Evolutionary conservation across 1,139 yeast genomes (phyloP).

Genomic region (Saccharomyces hybrid): DNA sequence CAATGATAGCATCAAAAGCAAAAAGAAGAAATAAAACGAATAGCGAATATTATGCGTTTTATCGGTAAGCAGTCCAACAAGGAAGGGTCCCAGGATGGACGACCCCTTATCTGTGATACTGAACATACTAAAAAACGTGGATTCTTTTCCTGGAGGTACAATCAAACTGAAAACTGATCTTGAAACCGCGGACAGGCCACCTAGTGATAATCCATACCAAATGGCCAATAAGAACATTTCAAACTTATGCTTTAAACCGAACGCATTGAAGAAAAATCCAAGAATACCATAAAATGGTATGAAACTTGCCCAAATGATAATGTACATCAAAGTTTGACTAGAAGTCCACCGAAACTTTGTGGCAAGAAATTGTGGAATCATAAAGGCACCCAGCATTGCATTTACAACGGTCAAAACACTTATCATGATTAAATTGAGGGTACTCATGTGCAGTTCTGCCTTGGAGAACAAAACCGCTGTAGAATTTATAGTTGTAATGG

Average conservation of each 20-base stretch:
- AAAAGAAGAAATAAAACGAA: conserved; percentile 52
- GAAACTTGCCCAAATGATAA: conserved; percentile 51
- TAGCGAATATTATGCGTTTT: conserved; percentile 59
- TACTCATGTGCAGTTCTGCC: conserved; percentile 55
- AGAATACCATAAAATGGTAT: conserved; percentile 61
- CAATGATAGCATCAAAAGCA: conserved; percentile 43
- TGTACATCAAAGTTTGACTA: conserved; percentile 40
- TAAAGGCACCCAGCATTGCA: conserved; percentile 55
- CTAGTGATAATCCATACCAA: conserved; percentile 65
- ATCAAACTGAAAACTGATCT: conserved; percentile 55
- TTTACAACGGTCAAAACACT: conserved; percentile 55
- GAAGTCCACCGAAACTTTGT: conserved; percentile 37
- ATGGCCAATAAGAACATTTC: conserved; percentile 60
- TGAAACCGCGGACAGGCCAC: conserved; percentile 58
- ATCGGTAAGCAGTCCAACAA: conserved; percentile 60
- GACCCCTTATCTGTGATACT: conserved; percentile 71
- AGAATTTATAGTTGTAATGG: conserved; percentile 63
- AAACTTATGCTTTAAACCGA: conserved; percentile 51
- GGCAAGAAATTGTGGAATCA: conserved; percentile 43
- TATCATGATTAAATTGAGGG: conserved; percentile 50
- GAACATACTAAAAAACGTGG: conserved; percentile 60
- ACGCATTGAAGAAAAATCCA: conserved; percentile 43
- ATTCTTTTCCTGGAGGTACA: conserved; percentile 62
- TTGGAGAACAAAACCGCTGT: conserved; percentile 66
- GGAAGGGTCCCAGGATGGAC: conserved; percentile 57